These are phyloP conservation scores for Malus hybrid DNA, from an alignment of 331 rosid genomes.

Conservation along the genomic window DNA sequence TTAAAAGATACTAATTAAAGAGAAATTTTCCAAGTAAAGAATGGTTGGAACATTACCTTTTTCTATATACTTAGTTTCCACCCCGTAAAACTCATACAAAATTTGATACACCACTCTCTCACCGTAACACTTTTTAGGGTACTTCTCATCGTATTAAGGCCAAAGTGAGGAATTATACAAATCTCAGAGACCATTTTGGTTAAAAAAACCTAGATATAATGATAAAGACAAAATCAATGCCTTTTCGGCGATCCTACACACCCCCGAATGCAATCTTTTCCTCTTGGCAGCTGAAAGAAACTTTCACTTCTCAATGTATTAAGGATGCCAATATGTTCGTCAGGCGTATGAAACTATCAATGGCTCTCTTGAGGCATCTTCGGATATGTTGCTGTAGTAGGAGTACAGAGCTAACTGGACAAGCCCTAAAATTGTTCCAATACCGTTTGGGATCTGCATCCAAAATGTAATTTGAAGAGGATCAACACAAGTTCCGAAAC, in stretches of 20 bases:
- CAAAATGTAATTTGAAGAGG: neutral
- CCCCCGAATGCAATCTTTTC: neutral
- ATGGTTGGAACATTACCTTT: no score
- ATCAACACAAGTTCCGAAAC: neutral
- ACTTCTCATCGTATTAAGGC: no score
- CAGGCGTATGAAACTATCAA: conserved; percentile 48
- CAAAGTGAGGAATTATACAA: no score
- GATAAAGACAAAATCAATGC: neutral
- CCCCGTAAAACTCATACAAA: neutral
- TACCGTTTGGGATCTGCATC: conserved; percentile 67
- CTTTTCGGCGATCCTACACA: neutral
- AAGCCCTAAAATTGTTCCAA: conserved; percentile 64
- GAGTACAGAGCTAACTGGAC: conserved; percentile 55
- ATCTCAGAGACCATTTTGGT: no score
- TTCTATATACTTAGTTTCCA: no score
- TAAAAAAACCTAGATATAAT: no score
- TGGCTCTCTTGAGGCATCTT: conserved; percentile 38
- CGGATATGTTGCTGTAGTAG: conserved; percentile 20
- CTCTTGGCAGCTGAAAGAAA: neutral
- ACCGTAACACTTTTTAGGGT: neutral
- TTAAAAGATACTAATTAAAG: no score
- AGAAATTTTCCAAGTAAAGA: no score
- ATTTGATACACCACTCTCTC: neutral
- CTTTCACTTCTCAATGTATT: neutral
- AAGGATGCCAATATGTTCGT: neutral